Conservation (phyloP, 495 filamentous ascomycete species). For the Monascus purpureus region DNA sequence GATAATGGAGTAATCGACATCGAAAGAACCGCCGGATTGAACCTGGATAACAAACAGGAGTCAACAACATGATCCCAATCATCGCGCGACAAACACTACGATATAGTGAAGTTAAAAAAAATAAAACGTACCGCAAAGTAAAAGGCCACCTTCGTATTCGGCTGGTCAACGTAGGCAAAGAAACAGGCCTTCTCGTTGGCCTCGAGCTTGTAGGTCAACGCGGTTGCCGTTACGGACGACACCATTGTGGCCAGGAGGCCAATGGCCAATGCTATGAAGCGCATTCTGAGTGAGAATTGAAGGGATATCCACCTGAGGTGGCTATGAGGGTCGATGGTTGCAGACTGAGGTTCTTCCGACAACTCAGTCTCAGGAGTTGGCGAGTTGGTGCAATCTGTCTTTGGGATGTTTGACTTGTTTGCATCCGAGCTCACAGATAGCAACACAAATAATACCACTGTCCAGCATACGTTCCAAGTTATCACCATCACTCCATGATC, state of each 20-base stretch:
- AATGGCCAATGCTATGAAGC: slow-evolving; percentile 22
- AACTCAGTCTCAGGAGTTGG: no score
- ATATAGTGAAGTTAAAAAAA: no score
- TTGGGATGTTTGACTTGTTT: no score
- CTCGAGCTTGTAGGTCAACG: slow-evolving; percentile 82
- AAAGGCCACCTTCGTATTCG: slow-evolving; percentile 81
- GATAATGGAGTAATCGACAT: slow-evolving; percentile 81
- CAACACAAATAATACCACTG: no score
- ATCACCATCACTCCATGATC: no score
- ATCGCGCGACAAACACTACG: no score
- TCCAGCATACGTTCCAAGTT: no score
- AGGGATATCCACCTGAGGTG: no score
- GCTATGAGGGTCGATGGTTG: no score
- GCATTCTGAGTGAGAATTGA: slow-evolving; percentile 17
- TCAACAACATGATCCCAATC: slow-evolving; percentile 1
- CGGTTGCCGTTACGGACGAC: slow-evolving; percentile 55
- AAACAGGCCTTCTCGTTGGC: slow-evolving; percentile 95
- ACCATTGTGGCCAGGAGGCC: slow-evolving; percentile 54
- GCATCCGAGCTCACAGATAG: no score
- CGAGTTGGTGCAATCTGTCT: no score
- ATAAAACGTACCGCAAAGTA: slow-evolving; percentile 81
- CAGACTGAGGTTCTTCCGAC: no score
- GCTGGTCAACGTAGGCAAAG: slow-evolving; percentile 56
- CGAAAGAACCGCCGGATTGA: slow-evolving; percentile 91
- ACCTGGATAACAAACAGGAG: slow-evolving; percentile 39